A percentile compares a stretch with the other conserved stretches of the same genome.
Conservation (phyloP, 2,329 filamentous ascomycete genomes). For the Zymoseptoria tritici region DNA sequence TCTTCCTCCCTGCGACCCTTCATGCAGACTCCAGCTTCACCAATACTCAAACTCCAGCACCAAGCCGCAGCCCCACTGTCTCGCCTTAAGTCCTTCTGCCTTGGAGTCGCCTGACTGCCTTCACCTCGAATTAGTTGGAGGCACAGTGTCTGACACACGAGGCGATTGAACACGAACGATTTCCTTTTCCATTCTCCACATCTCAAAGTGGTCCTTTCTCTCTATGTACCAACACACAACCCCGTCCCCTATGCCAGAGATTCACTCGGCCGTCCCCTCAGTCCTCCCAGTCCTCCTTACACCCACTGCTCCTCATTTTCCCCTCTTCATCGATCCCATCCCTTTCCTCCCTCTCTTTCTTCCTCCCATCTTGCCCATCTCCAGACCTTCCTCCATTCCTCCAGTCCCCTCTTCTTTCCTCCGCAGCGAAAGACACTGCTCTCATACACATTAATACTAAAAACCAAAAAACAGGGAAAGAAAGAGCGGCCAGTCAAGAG, state of each 20-base stretch:
- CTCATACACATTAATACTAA: background rate
- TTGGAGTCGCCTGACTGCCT: no score
- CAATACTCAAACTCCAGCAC: no score
- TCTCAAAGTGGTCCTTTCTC: background rate
- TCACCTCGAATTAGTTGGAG: no score
- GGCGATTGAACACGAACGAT: background rate
- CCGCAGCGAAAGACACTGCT: background rate
- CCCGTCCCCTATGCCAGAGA: background rate
- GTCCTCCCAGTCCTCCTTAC: background rate
- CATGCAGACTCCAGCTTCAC: no score
- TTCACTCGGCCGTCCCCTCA: background rate
- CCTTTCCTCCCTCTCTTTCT: background rate
- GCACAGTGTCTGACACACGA: no score
- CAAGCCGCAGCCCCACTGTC: no score
- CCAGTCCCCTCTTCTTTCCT: no score
- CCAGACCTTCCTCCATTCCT: background rate
- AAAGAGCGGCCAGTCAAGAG: background rate
- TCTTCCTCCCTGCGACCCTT: no score
- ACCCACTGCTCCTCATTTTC: no score
- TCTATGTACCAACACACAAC: background rate
- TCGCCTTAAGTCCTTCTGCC: no score
- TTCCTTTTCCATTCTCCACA: background rate
- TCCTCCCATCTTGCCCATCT: background rate
- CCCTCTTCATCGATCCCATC: background rate
- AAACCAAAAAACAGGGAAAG: constrained; percentile 4